These are phyloP conservation scores for Cryomyces minteri DNA, from an alignment of 495 filamentous ascomycete species.

Conservation along the genomic window DNA sequence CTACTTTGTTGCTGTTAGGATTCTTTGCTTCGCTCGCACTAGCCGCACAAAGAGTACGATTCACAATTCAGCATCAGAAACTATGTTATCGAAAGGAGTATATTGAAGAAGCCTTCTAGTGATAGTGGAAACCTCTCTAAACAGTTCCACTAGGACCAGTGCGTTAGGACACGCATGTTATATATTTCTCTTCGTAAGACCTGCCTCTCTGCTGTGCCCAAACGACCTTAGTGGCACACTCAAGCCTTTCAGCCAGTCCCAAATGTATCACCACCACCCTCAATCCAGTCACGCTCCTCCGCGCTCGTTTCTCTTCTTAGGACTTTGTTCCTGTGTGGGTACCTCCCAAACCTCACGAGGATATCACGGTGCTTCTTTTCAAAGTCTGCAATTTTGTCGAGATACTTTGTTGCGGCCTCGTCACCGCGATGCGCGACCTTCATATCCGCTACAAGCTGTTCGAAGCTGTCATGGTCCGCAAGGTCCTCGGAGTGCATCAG, in stretches of 20 bases:
- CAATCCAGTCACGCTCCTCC: slow-evolving; percentile 17
- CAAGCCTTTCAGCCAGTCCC: slow-evolving; percentile 2
- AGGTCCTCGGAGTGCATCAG: slow-evolving; percentile 26
- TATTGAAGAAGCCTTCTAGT: no score
- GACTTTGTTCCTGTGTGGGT: slow-evolving; percentile 21
- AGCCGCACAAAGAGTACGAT: no score
- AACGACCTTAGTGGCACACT: no score
- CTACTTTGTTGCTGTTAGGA: no score
- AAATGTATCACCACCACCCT: slow-evolving; percentile 20
- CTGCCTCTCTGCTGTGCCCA: no score
- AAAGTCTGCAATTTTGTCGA: slow-evolving; percentile 1
- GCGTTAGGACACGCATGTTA: no score
- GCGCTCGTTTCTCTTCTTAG: slow-evolving; percentile 16
- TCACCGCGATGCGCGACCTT: slow-evolving; percentile 7
- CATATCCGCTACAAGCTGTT: slow-evolving; percentile 7
- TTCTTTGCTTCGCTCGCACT: no score
- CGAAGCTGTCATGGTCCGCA: slow-evolving; percentile 12
- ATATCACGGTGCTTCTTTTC: slow-evolving; percentile 16
- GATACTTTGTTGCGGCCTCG: slow-evolving; percentile 1
- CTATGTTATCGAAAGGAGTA: no score
- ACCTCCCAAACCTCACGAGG: slow-evolving; percentile 21
- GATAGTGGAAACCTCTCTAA: no score
- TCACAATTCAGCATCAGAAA: no score
- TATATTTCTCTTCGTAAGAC: no score
- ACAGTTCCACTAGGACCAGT: no score